Base-by-base conservation (phyloP, 2,329 filamentous ascomycete species). In the Dothiorella sarmentorum region DNA sequence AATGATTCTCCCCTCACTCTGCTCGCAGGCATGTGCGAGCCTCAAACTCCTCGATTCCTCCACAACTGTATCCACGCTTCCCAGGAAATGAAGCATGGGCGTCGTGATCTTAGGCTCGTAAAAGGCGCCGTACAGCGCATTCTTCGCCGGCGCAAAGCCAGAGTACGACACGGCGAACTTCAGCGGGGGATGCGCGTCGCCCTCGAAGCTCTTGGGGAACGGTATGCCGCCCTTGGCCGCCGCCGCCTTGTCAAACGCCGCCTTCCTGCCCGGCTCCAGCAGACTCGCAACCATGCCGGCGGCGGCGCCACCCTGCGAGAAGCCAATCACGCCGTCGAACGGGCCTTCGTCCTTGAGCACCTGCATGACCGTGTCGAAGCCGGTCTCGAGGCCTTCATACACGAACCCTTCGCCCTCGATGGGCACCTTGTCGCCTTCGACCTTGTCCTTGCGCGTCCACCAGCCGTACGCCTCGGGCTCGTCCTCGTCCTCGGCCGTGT, bases 41-140 rank as follows among this genome's bases (percentile, higher is more conserved):
- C 78, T 82, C 66, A 82, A 77, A 70, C 85, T 90, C 67, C 90
- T 78, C 56, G 74, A 73, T 77, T 97, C 92, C 29, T 91, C 89
- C 0, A 97, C 92, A 0, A 97, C 90, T 2, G 88, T 90, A 76
- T 97, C 93, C 65, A 96, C 76, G 56, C 85, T 87, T 1, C 93
- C 93, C 24, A 96, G 72, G 65, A 91, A 88, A 75, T 96, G 91
- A 73, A 96, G 71, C 62, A 89, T 84, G 0, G 90, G 89, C 61
- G 92, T 96, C 62, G 70, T 72, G 60, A 97, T 87, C 69, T 82
- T 80, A 15, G 90, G 90, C 65, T 90, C 83, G 69, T 90, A 95
- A 61, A 90, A 86, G 55, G 83, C 89, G 37, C 72, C 71, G 69
- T 95, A 86, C 40, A 82, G 74, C 15, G 78, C 73, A 35, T 84